phyloP scores from a whole-genome alignment of 2,329 filamentous ascomycete genomes.

The Ophioceras dolichostomum region DNA sequence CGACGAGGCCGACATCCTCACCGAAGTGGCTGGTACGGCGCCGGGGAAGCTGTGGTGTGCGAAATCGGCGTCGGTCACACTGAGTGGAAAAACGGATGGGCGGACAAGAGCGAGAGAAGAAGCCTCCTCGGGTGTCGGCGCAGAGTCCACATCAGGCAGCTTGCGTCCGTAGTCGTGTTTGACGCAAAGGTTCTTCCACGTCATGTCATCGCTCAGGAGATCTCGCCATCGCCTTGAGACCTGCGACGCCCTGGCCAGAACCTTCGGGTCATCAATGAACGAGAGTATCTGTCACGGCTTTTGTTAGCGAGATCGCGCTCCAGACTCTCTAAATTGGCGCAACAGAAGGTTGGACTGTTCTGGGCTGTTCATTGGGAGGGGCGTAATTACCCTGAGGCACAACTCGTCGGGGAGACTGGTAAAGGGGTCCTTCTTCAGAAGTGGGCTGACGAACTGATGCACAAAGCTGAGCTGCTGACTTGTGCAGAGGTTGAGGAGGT shows the following conservation, averaged over 20 bases:
- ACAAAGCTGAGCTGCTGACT: conserved; percentile 94
- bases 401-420: conserved; percentile 84
- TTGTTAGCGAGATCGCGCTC: conserved; percentile 5
- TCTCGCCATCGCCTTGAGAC: conserved; percentile 94
- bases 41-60: conserved; percentile 31
- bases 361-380: too few relatives aligned
- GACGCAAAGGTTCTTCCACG: conserved; percentile 94
- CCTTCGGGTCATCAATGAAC: conserved; percentile 94
- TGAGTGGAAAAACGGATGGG: conserved; percentile 18
- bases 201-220: conserved; percentile 88
- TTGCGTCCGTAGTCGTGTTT: conserved; percentile 76
- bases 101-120: conserved; percentile 17
- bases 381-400: conserved; percentile 64
- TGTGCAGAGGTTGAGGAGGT: conserved; percentile 86
- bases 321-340: too few relatives aligned
- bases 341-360: too few relatives aligned
- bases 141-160: conserved; percentile 35
- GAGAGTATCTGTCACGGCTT: conserved; percentile 59
- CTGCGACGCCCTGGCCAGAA: conserved; percentile 83
- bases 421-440: conserved; percentile 94
- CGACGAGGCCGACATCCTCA: conserved; percentile 27
- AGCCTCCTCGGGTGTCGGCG: conserved; percentile 9
- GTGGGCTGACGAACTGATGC: conserved; percentile 85
- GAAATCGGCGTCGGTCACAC: conserved; percentile 18
- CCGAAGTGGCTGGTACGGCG: conserved; percentile 20